Evolutionary conservation across 257 asterid species (phyloP).

Genomic region (Plantago major): DNA sequence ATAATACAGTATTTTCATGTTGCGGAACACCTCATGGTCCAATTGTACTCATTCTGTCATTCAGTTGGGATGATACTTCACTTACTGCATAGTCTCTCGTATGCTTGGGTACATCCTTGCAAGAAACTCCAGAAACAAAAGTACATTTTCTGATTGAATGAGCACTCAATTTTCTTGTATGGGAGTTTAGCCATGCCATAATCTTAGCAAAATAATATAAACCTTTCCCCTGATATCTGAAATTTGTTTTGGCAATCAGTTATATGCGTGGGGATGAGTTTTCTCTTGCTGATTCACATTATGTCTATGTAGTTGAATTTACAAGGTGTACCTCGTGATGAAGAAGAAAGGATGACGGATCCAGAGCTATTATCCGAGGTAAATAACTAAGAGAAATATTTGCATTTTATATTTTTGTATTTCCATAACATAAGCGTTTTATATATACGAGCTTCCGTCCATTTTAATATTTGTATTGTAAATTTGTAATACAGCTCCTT

Average conservation of each 20-base stretch:
- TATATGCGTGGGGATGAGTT: neutral
- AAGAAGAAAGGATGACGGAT: conserved; percentile 77
- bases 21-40: neutral
- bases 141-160: neutral
- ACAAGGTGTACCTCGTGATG: conserved; percentile 68
- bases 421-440: conserved; percentile 8
- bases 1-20: neutral
- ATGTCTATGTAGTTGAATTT: conserved; percentile 50
- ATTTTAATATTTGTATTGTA: too few relatives aligned
- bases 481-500: neutral
- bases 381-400: conserved; percentile 14
- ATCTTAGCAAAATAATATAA: neutral
- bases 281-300: conserved; percentile 4
- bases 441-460: neutral
- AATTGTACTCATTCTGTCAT: neutral
- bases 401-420: conserved; percentile 7
- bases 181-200: neutral
- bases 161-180: neutral
- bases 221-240: neutral
- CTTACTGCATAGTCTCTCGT: conserved; percentile 4
- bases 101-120: neutral
- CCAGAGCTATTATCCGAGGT: conserved; percentile 88
- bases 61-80: conserved; percentile 3
- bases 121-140: neutral
- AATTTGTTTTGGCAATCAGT: neutral